Evolutionary conservation across 768 basidiomycete species (phyloP).

Genomic region (Mrakia blollopis): DNA sequence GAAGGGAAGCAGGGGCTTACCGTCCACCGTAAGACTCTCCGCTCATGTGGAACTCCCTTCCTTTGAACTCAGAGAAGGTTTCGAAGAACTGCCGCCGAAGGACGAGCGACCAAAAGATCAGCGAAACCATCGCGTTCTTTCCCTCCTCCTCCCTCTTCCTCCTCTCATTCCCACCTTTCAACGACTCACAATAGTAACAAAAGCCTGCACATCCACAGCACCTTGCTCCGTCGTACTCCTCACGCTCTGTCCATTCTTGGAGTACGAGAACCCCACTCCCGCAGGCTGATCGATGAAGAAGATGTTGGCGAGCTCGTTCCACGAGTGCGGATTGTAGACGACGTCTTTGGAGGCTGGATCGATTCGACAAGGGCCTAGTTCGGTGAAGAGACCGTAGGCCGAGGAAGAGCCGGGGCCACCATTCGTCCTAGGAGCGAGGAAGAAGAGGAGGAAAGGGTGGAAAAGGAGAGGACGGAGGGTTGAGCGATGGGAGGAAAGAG

Average conservation of each 20-base stretch:
- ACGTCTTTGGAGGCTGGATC: not conserved
- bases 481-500: not conserved
- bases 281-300: constrained; percentile 37
- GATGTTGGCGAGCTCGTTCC: constrained; percentile 34
- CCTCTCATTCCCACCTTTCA: too few relatives aligned
- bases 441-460: not conserved
- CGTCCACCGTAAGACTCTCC: constrained; percentile 53
- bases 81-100: constrained; percentile 54
- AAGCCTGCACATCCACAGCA: constrained; percentile 64
- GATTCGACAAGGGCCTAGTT: constrained; percentile 4
- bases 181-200: constrained; percentile 54
- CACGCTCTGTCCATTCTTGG: constrained; percentile 31
- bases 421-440: not conserved
- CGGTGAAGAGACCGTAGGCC: constrained; percentile 18
- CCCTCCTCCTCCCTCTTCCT: too few relatives aligned
- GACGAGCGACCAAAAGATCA: not conserved
- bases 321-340: constrained; percentile 26
- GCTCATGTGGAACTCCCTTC: constrained; percentile 57
- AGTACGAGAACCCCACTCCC: constrained; percentile 35
- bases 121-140: not conserved
- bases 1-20: not conserved
- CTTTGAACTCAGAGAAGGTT: constrained; percentile 65
- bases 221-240: constrained; percentile 57
- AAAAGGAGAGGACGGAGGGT: not conserved
- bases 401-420: constrained; percentile 10